These are phyloP conservation scores for Fusarium pseudocircinatum DNA, from an alignment of 2,329 filamentous ascomycete genomes.

Conservation along the genomic window DNA sequence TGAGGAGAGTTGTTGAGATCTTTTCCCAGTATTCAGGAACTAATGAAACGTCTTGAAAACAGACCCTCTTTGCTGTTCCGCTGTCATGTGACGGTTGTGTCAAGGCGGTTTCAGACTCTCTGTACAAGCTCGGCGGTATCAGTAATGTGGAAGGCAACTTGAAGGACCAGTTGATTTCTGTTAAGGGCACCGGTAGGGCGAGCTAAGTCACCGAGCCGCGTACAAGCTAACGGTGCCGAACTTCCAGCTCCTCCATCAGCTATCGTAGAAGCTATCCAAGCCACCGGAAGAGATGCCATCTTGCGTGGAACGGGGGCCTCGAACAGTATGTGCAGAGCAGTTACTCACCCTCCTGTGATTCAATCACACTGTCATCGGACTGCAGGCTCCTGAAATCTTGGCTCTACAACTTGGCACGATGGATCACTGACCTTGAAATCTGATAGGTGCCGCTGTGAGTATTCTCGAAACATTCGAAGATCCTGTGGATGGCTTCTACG, in stretches of 20 bases:
- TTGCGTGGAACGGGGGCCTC: conserved; percentile 86
- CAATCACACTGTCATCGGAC: not conserved
- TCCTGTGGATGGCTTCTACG: conserved; percentile 55
- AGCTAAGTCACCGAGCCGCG: not conserved
- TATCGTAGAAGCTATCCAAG: conserved; percentile 88
- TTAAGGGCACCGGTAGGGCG: conserved; percentile 79
- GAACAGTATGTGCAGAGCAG: conserved; percentile 71
- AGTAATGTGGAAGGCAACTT: conserved; percentile 84
- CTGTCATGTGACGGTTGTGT: conserved; percentile 92
- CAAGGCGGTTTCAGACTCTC: conserved; percentile 81
- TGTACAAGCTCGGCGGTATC: conserved; percentile 82
- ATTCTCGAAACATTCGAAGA: conserved; percentile 89
- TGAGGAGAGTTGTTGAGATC: conserved; percentile 32
- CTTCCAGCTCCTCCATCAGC: conserved; percentile 79
- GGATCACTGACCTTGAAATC: conserved; percentile 14
- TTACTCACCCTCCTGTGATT: not conserved
- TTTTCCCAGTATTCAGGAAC: conserved; percentile 32
- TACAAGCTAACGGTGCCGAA: conserved; percentile 15
- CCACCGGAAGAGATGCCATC: conserved; percentile 92
- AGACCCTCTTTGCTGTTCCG: conserved; percentile 96
- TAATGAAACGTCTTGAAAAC: conserved; percentile 50
- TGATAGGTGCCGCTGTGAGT: conserved; percentile 82
- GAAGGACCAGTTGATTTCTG: conserved; percentile 81
- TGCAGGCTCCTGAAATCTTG: not conserved
- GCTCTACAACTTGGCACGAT: not conserved